Base-by-base conservation (phyloP, 805 yeast species). In the Ogataea degrootiae region DNA sequence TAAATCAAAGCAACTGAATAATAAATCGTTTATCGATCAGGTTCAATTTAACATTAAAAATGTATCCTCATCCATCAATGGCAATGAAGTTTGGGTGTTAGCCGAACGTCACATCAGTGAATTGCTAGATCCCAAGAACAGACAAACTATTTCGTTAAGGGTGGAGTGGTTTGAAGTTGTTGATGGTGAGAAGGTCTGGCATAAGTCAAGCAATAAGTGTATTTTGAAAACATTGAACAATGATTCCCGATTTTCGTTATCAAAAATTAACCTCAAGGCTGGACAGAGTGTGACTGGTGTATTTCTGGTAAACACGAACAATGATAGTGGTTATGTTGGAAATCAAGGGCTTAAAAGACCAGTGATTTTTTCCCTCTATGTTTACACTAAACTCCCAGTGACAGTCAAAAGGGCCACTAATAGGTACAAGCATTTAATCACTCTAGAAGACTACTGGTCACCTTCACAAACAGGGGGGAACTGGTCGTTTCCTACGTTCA, bases 381-480 rank as follows among this genome's bases (percentile, higher is more conserved):
- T 51, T 16, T 51, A 47, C 45, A 44, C 55, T 1, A 17, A 36
- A 16, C 6, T 29, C 4, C 39, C 37, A n/a, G 17, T 56, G 9
- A 43, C 46, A 4, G 41, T 53, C 2, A 21, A 17, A 15, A 47
- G 44, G 45, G 46, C 57, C 12, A 5, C 44, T 1, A 39, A 41
- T 16, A 42, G 37, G 8, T 54, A 55, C n/a, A 50, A 52, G 26
- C 62, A 59, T 42, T 44, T 60, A 4, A 43, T 56, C 22, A 41
- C 61, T 3, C 29, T 66, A 2, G 48, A 58, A 1, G 83, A 72
- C 17, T 57, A 58, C 23, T 83, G 87, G 87, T 61, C 62, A 11
- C 54, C 62, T 1, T 61, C 59, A 3, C 62, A 60, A 15, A 61
- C 73, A 40, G 87, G 87, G 2, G 88, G 89, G 0, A 76, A 71